Conservation (phyloP, 1,284 basidiomycete genomes). For the Ustilago lituana region DNA sequence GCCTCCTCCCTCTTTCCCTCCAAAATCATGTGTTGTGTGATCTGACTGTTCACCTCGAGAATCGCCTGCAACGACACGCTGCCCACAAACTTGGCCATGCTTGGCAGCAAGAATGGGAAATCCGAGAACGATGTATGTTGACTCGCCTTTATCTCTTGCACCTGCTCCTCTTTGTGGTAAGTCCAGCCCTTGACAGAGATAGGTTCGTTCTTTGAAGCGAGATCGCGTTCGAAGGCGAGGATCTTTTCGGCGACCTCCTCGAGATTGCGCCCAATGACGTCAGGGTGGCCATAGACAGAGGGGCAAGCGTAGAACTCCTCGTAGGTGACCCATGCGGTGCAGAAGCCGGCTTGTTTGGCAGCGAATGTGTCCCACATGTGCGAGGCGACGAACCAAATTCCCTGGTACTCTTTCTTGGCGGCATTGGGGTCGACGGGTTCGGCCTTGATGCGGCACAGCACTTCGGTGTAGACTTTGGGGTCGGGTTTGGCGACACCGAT, state of each 20-base stretch:
- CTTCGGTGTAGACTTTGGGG: constrained; percentile 50
- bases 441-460: constrained; percentile 32
- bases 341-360: constrained; percentile 49
- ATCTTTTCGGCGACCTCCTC: constrained; percentile 52
- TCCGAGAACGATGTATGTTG: constrained; percentile 58
- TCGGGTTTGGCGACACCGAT: constrained; percentile 57
- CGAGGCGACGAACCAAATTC: constrained; percentile 59
- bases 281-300: constrained; percentile 51
- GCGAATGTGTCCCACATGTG: constrained; percentile 53
- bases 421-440: constrained; percentile 27
- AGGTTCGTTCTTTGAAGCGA: neutral
- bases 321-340: constrained; percentile 58
- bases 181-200: constrained; percentile 21
- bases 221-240: constrained; percentile 43
- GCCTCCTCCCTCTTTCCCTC: constrained; percentile 27
- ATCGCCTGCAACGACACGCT: constrained; percentile 23
- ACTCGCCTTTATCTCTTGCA: constrained; percentile 19
- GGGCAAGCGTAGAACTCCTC: constrained; percentile 53
- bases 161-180: constrained; percentile 25
- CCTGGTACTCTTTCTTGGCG: constrained; percentile 36
- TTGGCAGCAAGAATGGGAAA: constrained; percentile 55
- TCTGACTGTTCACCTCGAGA: constrained; percentile 27
- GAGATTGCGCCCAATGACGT: constrained; percentile 50
- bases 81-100: constrained; percentile 42
- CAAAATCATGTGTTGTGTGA: constrained; percentile 25